Conservation (phyloP, 768 basidiomycete genomes). For the Termitomyces sp. region DNA sequence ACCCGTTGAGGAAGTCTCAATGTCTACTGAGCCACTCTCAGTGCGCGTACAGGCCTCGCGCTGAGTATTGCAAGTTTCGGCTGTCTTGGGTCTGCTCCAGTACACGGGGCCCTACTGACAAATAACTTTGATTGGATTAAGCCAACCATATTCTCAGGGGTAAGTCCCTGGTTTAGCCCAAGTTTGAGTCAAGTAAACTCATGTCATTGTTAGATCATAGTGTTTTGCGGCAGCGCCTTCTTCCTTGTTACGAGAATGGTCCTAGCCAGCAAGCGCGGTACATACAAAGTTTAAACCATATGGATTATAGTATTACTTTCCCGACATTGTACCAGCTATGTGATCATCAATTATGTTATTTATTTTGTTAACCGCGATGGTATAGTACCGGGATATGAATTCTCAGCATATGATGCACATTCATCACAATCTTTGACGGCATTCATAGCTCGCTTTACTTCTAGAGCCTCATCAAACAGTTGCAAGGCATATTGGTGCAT, state of each 20-base stretch:
- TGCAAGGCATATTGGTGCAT: too few relatives aligned
- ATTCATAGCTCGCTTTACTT: too few relatives aligned
- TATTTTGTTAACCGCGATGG: too few relatives aligned
- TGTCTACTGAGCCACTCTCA: constrained; percentile 5
- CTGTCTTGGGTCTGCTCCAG: constrained; percentile 26
- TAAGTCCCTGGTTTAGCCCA: constrained; percentile 13
- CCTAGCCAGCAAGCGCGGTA: background rate
- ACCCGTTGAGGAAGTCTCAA: background rate
- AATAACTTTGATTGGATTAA: constrained; percentile 25
- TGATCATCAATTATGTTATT: too few relatives aligned
- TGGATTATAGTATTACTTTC: too few relatives aligned
- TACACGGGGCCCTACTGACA: constrained; percentile 33
- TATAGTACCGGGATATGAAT: too few relatives aligned
- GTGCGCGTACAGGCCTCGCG: constrained; percentile 33
- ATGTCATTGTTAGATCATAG: background rate
- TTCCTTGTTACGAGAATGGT: background rate
- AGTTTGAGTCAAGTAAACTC: background rate
- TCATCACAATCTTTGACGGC: too few relatives aligned
- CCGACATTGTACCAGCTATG: too few relatives aligned
- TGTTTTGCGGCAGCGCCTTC: background rate
- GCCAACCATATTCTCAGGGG: constrained; percentile 31
- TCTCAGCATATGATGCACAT: too few relatives aligned
- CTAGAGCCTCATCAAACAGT: too few relatives aligned
- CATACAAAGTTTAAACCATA: background rate
- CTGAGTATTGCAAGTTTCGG: constrained; percentile 30